Conservation (phyloP, 306 rosid genomes). For the Coriaria nepalensis region DNA sequence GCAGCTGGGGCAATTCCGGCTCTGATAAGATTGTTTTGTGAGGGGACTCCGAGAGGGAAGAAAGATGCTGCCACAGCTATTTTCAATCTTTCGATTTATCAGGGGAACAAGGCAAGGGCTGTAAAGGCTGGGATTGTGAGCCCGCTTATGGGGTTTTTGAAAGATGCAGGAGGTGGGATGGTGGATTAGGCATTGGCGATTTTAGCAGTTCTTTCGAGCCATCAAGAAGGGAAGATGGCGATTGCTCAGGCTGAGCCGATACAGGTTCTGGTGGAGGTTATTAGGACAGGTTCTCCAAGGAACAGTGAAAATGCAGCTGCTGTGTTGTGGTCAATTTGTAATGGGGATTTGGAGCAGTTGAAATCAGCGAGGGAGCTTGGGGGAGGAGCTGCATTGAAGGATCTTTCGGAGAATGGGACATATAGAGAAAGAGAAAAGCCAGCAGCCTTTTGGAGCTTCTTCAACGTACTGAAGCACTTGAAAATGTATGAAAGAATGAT, state of each 20-base stretch:
- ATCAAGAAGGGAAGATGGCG: conserved; percentile 68
- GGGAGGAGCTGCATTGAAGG: conserved; percentile 65
- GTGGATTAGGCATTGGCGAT: conserved; percentile 93
- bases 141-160: conserved; percentile 62
- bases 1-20: conserved; percentile 99
- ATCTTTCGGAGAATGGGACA: conserved; percentile 80
- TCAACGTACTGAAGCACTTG: conserved; percentile 38
- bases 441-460: conserved; percentile 54
- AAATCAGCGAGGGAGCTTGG: conserved; percentile 68
- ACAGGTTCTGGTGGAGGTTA: conserved; percentile 58
- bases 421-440: conserved; percentile 94
- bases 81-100: conserved; percentile 83
- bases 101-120: conserved; percentile 95
- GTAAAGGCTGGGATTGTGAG: conserved; percentile 76
- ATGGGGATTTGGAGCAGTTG: conserved; percentile 48
- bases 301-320: conserved; percentile 89
- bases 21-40: conserved; percentile 68
- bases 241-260: conserved; percentile 63
- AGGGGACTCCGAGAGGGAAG: conserved; percentile 95
- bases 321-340: conserved; percentile 78
- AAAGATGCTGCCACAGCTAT: conserved; percentile 98
- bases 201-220: conserved; percentile 79
- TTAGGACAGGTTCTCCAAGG: conserved; percentile 85
- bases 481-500: conserved; percentile 8
- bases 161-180: conserved; percentile 93